Evolutionary conservation across 2,329 filamentous ascomycete species (phyloP), one percentile per base, ranked within the genome.

Genomic region (Penicillium sp.): DNA sequence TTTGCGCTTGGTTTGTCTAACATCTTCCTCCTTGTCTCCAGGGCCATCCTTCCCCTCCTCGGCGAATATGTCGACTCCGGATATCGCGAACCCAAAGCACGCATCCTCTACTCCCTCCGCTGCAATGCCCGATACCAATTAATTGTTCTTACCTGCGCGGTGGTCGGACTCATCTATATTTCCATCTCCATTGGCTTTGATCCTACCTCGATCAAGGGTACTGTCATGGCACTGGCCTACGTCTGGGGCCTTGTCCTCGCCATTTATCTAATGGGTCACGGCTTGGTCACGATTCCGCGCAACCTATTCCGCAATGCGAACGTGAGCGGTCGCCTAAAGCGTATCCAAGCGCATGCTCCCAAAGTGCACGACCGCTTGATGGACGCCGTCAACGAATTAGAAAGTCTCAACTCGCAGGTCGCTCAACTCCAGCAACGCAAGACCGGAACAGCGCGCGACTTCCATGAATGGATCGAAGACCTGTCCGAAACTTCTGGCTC

Each of bases 241-340:
- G 92, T 92, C 63, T 98, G 93, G 91, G 93, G 93, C 70, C 81
- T 99, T 70, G 84, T 94, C 4, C 84, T 98, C 56, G 95, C 93
- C 50, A 97, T 99, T 65, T 98, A 97, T 73, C 84, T 99, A 44
- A 98, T 99, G 94, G 95, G 95, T 7, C 95, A 99, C 77, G 95
- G 95, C 8, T 83, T 99, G 28, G 95, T 99, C 35, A 91, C 93
- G 1, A 91, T 99, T 60, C 95, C 95, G 0, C 85, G 94, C 67
- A 87, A 86, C 40, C 82, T 99, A 17, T 90, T 95, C 71, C 88
- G 90, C 62, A 90, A 92, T 73, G 90, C 93, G 35, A 92, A 89
- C 73, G 87, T 93, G 50, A 91, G 89, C 67, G 87, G 87, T 53
- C 86, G 89, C 59, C 78, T 99, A 51, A 88, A 89, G 63, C 84